Evolutionary conservation across 768 basidiomycete species (phyloP), one percentile per base, ranked within the genome.

Genomic region (Lentinula raphanica): DNA sequence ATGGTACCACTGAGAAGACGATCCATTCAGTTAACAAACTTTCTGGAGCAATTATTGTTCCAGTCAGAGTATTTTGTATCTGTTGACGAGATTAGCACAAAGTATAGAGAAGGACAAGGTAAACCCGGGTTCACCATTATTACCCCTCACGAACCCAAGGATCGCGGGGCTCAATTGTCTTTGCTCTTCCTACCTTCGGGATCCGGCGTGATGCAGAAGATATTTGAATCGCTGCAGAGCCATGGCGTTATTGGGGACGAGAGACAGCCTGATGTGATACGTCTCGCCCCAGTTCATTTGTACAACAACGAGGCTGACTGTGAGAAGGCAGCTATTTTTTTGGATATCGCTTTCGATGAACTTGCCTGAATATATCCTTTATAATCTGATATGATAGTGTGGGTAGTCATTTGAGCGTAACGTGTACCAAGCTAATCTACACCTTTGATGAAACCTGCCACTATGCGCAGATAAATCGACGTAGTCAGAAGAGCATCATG

Each of bases 211-310:
- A 98, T 98, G 95, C 77, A 79, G 58, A 76, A 74, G 58, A 79
- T 97, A 21, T 83, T 85, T 60, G 70, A 80, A 53, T 75, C 72
- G 39, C 70, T 98, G 65, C 73, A 77, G 21, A 77, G 78, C 60
- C 71, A 77, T 51, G 97, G 97, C 5, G 88, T 99, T 13, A 80
- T 97, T 53, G 95, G 92, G 9, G 97, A 99, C 71, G 92, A 96
- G 71, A 77, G 97, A 66, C 75, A 86, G 65, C 96, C 97, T 27
- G 89, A 93, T 67, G 92, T 98, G 51, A 94, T 99, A 64, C 82
- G 97, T 9, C 73, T 98, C 45, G 83, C 93, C 60, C 94, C 95
- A 48, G 79, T 80, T 15, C 89, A 95, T 32, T 74, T 98, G 68
- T 99, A 98, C 71, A 97, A 89, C 68, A 87, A 87, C 12, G 76